Base-by-base conservation (phyloP, 805 yeast genomes). In the Kluyveromyces aestuarii region DNA sequence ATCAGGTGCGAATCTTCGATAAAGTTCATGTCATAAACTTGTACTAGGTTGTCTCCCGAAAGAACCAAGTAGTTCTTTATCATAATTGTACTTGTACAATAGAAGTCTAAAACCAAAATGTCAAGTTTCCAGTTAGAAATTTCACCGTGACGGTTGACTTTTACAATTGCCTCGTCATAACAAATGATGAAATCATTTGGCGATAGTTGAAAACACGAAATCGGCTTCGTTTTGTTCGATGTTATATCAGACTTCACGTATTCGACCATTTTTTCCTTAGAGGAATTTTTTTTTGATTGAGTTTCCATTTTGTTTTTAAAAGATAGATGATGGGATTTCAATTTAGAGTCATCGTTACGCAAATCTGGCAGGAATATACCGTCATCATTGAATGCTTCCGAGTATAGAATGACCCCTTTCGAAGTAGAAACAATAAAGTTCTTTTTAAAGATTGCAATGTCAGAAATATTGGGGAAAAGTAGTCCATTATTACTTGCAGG, bases 151-250 rank as follows among this genome's bases (percentile, higher is more conserved):
- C 76, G 74, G 59, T 83, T 80, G 50, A 82, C 74, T 50, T 81
- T 81, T 2, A 87, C 69, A 4, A 87, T 88, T 56, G 83, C 81
- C 47, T 80, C 81, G 48, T 77, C 84, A 67, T 85, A 87, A 37
- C 85, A 83, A 42, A 85, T 62, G 13, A 85, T 64, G 47, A 81
- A 76, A 46, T 77, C 77, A 13, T 71, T 66, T 44, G 78, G 77
- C 8, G 71, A 63, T n/a, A 84, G 69, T 56, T 79, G 78, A 59
- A 76, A 81, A 74, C 84, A 80, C 2, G 83, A 80, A 55, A 83
- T 64, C 1, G 91, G 87, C 46, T 66, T 68, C 1, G 67, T 58
- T 55, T 68, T 57, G 37, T 56, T 58, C 13, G 62, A 58, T 2
- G 57, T 52, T 10, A 76, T 71, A 39, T 74, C 66, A 27, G 69